Evolutionary conservation across 352 stramenopile species (phyloP).

Genomic region (Pythium graminicola): DNA sequence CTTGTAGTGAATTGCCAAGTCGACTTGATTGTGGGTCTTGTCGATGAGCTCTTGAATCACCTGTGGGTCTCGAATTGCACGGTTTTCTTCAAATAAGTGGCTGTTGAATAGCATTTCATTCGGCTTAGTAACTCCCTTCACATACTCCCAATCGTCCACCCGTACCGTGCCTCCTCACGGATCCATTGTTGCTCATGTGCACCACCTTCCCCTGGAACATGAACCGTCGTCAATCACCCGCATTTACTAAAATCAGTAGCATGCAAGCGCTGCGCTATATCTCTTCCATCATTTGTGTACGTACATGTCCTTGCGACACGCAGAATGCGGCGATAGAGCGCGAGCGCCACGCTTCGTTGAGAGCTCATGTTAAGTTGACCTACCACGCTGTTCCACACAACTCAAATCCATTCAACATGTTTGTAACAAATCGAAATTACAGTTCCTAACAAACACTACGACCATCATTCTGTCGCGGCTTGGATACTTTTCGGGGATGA

Average conservation of each 20-base stretch:
- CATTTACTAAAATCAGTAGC: neutral
- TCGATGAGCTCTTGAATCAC: conserved; percentile 48
- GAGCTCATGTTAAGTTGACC: neutral
- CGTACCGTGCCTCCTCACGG: conserved; percentile 50
- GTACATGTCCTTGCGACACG: conserved; percentile 65
- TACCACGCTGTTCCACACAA: neutral
- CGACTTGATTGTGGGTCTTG: conserved; percentile 59
- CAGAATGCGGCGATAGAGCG: conserved; percentile 59
- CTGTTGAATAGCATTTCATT: neutral
- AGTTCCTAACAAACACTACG: neutral
- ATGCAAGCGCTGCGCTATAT: neutral
- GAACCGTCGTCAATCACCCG: too few relatives aligned
- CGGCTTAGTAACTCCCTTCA: too few relatives aligned
- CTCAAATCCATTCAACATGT: neutral
- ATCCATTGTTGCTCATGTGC: conserved; percentile 60
- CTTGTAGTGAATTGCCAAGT: conserved; percentile 78
- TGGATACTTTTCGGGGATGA: conserved; percentile 5
- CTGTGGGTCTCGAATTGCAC: conserved; percentile 23
- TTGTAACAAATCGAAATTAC: neutral
- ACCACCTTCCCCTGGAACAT: conserved; percentile 60
- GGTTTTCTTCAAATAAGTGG: conserved; percentile 54
- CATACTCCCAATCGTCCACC: too few relatives aligned
- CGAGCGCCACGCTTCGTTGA: conserved; percentile 29
- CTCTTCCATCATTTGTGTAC: conserved; percentile 9
- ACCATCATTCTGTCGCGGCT: conserved; percentile 2